Evolutionary conservation across 495 filamentous ascomycete species (phyloP).

Genomic region (Trichoderma gamsii): DNA sequence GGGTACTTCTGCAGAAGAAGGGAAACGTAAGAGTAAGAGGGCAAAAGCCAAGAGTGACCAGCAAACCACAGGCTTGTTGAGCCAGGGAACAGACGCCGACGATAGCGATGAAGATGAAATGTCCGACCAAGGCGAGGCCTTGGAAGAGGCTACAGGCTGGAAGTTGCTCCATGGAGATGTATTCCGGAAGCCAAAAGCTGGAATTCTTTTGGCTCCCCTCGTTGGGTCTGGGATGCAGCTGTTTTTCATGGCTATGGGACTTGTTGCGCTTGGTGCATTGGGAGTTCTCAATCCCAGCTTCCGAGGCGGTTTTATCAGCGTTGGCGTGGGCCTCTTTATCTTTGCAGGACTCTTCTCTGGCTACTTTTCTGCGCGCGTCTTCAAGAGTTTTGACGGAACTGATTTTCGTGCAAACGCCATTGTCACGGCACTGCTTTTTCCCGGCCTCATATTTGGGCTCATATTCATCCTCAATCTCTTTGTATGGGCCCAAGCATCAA

Average conservation of each 20-base stretch:
- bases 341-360: conserved; percentile 86
- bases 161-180: conserved; percentile 92
- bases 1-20: conserved; percentile 60
- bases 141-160: conserved; percentile 89
- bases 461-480: conserved; percentile 87
- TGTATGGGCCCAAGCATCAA: conserved; percentile 89
- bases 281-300: conserved; percentile 88
- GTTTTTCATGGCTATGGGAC: conserved; percentile 74
- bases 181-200: conserved; percentile 73
- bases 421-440: conserved; percentile 79
- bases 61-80: conserved; percentile 56
- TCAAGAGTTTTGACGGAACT: conserved; percentile 77
- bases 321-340: conserved; percentile 79
- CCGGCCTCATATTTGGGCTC: conserved; percentile 71
- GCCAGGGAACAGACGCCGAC: conserved; percentile 59
- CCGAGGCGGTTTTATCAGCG: conserved; percentile 85
- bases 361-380: conserved; percentile 83
- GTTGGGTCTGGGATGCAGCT: conserved; percentile 88
- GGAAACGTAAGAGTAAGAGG: conserved; percentile 52
- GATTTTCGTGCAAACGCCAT: conserved; percentile 77
- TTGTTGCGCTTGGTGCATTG: conserved; percentile 72
- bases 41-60: conserved; percentile 34
- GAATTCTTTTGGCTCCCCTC: conserved; percentile 74
- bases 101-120: conserved; percentile 40
- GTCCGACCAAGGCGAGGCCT: conserved; percentile 66